Conservation (phyloP, 2,329 filamentous ascomycete species). For the Berkeleyomyces basicola region DNA sequence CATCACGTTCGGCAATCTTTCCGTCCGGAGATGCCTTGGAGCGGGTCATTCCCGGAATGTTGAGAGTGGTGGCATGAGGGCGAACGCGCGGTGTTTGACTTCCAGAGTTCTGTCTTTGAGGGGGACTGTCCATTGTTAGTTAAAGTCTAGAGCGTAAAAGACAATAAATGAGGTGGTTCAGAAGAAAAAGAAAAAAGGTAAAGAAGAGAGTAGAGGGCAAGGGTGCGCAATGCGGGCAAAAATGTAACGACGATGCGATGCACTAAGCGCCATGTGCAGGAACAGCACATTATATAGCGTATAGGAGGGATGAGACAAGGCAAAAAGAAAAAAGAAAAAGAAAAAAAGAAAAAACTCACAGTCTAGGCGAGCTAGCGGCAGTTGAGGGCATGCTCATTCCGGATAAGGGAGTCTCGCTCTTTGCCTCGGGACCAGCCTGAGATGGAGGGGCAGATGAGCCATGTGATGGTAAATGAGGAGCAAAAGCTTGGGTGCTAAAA, state of each 20-base stretch:
- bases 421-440: constrained; percentile 7
- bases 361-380: constrained; percentile 40
- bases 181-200: constrained; percentile 6
- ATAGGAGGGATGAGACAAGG: constrained; percentile 8
- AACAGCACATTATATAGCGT: not conserved
- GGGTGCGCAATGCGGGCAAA: not conserved
- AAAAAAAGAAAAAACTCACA: constrained; percentile 28
- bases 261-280: not conserved
- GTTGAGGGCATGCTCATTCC: constrained; percentile 41
- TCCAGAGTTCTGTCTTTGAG: constrained; percentile 57
- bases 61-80: constrained; percentile 80
- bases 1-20: constrained; percentile 80
- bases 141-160: not conserved
- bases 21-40: constrained; percentile 93
- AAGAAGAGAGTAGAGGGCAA: not conserved
- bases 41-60: constrained; percentile 90
- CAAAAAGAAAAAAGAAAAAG: not conserved
- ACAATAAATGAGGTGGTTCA: constrained; percentile 5
- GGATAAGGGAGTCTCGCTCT: constrained; percentile 35
- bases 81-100: constrained; percentile 61
- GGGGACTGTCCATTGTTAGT: constrained; percentile 32
- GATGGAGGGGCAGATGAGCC: not conserved
- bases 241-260: not conserved
- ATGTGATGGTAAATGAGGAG: not conserved
- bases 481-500: constrained; percentile 13